Evolutionary conservation across 2,329 filamentous ascomycete genomes (phyloP), one percentile per base, ranked within the genome.

Genomic region (Neurospora sp.): DNA sequence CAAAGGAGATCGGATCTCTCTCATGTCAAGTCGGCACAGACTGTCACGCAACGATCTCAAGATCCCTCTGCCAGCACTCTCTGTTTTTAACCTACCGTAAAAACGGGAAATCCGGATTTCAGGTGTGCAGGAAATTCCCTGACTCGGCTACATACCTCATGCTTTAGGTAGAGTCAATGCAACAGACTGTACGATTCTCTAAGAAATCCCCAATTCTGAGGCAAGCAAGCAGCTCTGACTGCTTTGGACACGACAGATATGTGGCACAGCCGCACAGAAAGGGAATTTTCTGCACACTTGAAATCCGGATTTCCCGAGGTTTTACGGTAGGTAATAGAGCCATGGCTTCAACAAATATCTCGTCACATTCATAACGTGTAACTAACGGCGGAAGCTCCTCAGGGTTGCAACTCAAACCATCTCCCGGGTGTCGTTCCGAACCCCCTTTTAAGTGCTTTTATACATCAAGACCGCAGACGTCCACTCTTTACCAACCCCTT

Each of bases 401-500:
- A 3, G 12, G 12, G 8, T 62, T 62, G 52, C 52, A 17, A 67
- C 37, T 37, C 52, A 38, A 43, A 17, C 12, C 41, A 4, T 17
- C 38, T 37, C 68, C 15, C 38, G 28, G 28, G 6, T 62, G 28
- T 28, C 52, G 12, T 62, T 62, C 52, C 28, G 2, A 36, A 17
- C 28, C 23, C 46, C 52, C 1, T 62, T 57, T 62, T 36, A n/a
- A 33, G 12, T 36, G 12, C 52, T 36, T 17, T 17, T 5, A 62
- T n/a, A 33, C 23, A 62, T 2, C 2, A 62, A 8, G 1, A 28
- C 46, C n/a, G 2, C 52, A 17, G 1, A 4, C 46, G n/a, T 33
- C 46, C 33, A 36, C 28, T 43, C n/a, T 65, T 67, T 87, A 97
- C 92, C 93, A 97, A 10, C 95, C 95, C 71, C 95, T 85, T 71